Conservation (phyloP, 108 stramenopile genomes). For the Stephanodiscus minutulus region DNA sequence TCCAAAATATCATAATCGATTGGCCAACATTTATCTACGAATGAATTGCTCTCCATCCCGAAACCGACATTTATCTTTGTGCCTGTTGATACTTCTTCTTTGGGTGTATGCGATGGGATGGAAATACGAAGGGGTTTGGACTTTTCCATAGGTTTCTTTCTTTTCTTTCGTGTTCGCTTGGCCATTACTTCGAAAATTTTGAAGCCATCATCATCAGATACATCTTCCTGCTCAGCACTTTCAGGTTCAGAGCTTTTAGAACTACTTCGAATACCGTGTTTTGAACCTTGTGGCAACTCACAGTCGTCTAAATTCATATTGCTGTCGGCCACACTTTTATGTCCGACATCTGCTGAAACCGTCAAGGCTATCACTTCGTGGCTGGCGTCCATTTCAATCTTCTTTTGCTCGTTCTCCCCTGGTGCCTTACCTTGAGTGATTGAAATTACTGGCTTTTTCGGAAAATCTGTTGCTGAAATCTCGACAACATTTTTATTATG, state of each 20-base stretch:
- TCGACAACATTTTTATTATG: neutral
- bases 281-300: neutral
- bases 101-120: slow-evolving; percentile 2
- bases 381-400: neutral
- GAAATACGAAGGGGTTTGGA: slow-evolving; percentile 10
- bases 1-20: slow-evolving; percentile 8
- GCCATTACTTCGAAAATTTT: slow-evolving; percentile 16
- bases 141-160: slow-evolving; percentile 6
- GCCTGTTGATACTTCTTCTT: neutral
- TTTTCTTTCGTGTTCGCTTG: slow-evolving; percentile 11
- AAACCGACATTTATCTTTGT: neutral
- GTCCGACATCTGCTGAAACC: neutral
- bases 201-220: slow-evolving; percentile 10
- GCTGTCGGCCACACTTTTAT: neutral
- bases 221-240: neutral
- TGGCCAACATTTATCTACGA: neutral
- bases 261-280: neutral
- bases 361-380: neutral
- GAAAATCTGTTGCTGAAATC: neutral
- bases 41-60: neutral
- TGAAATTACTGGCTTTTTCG: too few species aligned
- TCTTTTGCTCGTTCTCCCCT: neutral
- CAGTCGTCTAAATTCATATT: neutral
- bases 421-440: neutral
- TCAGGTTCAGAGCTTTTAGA: neutral